A percentile compares a stretch with the other conserved stretches of the same genome.
Evolutionary conservation across 306 rosid species (phyloP).

Genomic region (Macrotyloma uniflorum): DNA sequence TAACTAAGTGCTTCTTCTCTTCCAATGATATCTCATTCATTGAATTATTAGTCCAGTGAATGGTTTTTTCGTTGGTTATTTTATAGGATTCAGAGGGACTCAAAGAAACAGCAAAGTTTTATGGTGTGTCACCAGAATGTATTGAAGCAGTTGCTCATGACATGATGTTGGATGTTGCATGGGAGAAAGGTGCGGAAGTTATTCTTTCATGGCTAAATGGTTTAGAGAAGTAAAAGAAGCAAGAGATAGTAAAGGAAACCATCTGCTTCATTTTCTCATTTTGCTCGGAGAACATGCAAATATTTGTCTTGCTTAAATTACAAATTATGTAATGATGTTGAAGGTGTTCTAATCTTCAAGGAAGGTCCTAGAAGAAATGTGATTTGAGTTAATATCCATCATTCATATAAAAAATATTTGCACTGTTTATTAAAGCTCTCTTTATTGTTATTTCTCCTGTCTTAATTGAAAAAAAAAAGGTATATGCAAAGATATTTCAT

Average conservation of each 20-base stretch:
- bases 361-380: slow-evolving; percentile 20
- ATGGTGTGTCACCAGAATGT: slow-evolving; percentile 58
- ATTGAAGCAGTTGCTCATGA: slow-evolving; percentile 79
- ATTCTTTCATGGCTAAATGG: slow-evolving; percentile 68
- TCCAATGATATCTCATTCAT: slow-evolving; percentile 14
- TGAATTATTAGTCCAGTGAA: background rate
- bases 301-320: background rate
- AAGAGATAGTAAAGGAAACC: slow-evolving; percentile 5
- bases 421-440: background rate
- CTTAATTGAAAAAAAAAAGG: background rate
- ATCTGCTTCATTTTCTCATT: slow-evolving; percentile 18
- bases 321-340: slow-evolving; percentile 7
- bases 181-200: slow-evolving; percentile 78
- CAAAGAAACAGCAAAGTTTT: slow-evolving; percentile 73
- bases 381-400: slow-evolving; percentile 1
- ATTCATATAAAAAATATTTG: background rate
- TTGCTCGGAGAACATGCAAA: background rate
- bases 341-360: slow-evolving; percentile 16
- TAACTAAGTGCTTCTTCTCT: background rate
- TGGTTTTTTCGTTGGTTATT: background rate
- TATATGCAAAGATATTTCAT: background rate
- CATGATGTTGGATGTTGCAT: slow-evolving; percentile 81
- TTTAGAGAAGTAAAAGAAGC: slow-evolving; percentile 34
- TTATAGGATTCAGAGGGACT: slow-evolving; percentile 75
- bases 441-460: background rate